These are phyloP conservation scores for Penicillium bovifimosum DNA, from an alignment of 495 filamentous ascomycete genomes.

Conservation along the genomic window DNA sequence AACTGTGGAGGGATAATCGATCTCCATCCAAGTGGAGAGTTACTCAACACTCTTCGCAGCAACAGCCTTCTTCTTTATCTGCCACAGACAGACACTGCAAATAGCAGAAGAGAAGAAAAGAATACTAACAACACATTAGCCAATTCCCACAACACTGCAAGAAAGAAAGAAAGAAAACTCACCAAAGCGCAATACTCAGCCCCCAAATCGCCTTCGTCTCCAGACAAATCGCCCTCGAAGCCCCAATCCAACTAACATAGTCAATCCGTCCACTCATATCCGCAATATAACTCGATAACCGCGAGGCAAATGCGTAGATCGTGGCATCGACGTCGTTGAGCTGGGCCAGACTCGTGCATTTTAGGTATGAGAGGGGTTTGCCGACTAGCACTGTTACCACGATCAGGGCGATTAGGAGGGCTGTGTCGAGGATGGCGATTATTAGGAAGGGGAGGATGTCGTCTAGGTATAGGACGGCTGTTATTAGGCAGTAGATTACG, in stretches of 20 bases:
- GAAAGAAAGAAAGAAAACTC: constrained; percentile 12
- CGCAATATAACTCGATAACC: constrained; percentile 36
- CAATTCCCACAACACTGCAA: neutral
- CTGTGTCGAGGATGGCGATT: constrained; percentile 56
- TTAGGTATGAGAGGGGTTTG: constrained; percentile 72
- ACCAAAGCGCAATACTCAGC: constrained; percentile 75
- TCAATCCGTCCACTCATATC: constrained; percentile 42
- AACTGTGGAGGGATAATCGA: no score
- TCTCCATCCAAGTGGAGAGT: neutral
- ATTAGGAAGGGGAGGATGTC: constrained; percentile 67
- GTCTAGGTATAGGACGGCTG: constrained; percentile 70
- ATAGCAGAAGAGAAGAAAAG: constrained; percentile 63
- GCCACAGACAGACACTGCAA: constrained; percentile 55
- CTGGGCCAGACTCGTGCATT: constrained; percentile 56
- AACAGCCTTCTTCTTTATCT: constrained; percentile 43
- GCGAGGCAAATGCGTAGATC: constrained; percentile 41
- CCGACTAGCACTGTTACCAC: constrained; percentile 68
- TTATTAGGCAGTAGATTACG: constrained; percentile 69
- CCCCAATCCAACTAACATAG: constrained; percentile 57
- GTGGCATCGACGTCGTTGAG: constrained; percentile 30
- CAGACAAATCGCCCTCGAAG: constrained; percentile 66
- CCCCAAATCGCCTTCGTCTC: constrained; percentile 91
- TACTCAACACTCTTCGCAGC: constrained; percentile 20
- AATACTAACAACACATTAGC: constrained; percentile 41
- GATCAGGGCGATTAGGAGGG: constrained; percentile 65